Evolutionary conservation across 106 monocot species (phyloP), one percentile per base, ranked within the genome.

Genomic region (Hemerocallis citrina): DNA sequence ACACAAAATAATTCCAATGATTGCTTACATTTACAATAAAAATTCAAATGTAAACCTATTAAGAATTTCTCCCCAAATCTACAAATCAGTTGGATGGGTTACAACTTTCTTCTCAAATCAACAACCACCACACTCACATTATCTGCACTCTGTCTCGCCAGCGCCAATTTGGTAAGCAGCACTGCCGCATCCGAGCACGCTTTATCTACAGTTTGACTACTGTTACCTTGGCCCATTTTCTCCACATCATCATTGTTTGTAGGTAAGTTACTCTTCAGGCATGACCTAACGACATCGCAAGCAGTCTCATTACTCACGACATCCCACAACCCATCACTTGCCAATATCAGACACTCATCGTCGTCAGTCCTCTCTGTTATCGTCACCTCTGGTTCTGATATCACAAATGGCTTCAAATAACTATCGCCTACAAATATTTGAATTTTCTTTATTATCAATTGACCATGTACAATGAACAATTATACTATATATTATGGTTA

Each of bases 71-170:
- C n/a, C n/a, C n/a, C n/a, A n/a, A n/a, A n/a, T n/a, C n/a, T n/a
- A n/a, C n/a, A n/a, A n/a, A n/a, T n/a, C n/a, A n/a, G n/a, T n/a
- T n/a, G n/a, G n/a, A n/a, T n/a, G n/a, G n/a, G n/a, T n/a, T n/a
- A n/a, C n/a, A n/a, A n/a, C n/a, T 34, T 50, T 32, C 71, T 61
- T 52, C 70, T 67, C 32, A 95, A 83, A 57, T 95, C 82, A 4
- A 90, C 64, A 22, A 95, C 95, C 2, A 86, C 72, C 1, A 95
- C 79, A 69, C 86, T 95, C 3, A 90, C 70, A 41, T 89, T 90
- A 36, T 95, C 86, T 0, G 76, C 17, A 55, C 78, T 86, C 12
- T 72, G 64, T 66, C 83, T 74, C 14, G 83, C 85, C 49, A 95
- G 55, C 1, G 95, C 89, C 31, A 95, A 60, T 67, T 86, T 89